Evolutionary conservation across 2,329 filamentous ascomycete genomes (phyloP).

Genomic region (Epichloe baconii): DNA sequence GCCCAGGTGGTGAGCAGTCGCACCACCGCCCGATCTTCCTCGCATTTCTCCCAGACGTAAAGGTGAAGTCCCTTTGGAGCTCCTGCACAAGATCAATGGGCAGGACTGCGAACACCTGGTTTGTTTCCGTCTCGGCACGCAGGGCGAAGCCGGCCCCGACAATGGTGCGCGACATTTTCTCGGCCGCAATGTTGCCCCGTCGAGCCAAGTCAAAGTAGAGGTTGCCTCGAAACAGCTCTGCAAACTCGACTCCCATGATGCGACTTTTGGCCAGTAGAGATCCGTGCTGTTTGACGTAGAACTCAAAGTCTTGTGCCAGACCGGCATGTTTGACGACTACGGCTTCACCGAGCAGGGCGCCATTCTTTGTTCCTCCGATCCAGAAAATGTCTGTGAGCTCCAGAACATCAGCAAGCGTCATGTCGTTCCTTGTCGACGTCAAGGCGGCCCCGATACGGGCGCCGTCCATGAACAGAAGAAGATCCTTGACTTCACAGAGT

Average conservation of each 20-base stretch:
- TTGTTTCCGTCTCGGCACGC: slow-evolving; percentile 33
- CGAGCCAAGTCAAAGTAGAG: slow-evolving; percentile 33
- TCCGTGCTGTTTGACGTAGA: slow-evolving; percentile 38
- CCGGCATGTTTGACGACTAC: slow-evolving; percentile 30
- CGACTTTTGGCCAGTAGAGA: slow-evolving; percentile 36
- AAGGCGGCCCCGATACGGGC: slow-evolving; percentile 32
- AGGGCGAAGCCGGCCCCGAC: slow-evolving; percentile 27
- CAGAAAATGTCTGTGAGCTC: slow-evolving; percentile 39
- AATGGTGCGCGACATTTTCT: slow-evolving; percentile 29
- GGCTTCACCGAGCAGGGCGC: slow-evolving; percentile 35
- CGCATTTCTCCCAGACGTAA: slow-evolving; percentile 33
- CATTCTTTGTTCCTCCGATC: slow-evolving; percentile 41
- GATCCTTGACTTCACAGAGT: slow-evolving; percentile 25
- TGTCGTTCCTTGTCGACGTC: slow-evolving; percentile 27
- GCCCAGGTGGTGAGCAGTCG: slow-evolving; percentile 38
- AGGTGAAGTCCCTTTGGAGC: slow-evolving; percentile 29
- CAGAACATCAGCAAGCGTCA: slow-evolving; percentile 30
- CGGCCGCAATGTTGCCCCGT: slow-evolving; percentile 30
- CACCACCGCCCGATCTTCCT: slow-evolving; percentile 26
- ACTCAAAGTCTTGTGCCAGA: slow-evolving; percentile 33
- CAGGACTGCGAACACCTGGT: slow-evolving; percentile 36
- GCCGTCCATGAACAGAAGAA: slow-evolving; percentile 35
- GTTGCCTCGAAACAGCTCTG: slow-evolving; percentile 31
- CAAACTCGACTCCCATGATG: slow-evolving; percentile 35
- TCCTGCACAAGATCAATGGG: slow-evolving; percentile 23